phyloP scores from a whole-genome alignment of 371 early-diverging fungal species.

The Pancytospora philotis region DNA sequence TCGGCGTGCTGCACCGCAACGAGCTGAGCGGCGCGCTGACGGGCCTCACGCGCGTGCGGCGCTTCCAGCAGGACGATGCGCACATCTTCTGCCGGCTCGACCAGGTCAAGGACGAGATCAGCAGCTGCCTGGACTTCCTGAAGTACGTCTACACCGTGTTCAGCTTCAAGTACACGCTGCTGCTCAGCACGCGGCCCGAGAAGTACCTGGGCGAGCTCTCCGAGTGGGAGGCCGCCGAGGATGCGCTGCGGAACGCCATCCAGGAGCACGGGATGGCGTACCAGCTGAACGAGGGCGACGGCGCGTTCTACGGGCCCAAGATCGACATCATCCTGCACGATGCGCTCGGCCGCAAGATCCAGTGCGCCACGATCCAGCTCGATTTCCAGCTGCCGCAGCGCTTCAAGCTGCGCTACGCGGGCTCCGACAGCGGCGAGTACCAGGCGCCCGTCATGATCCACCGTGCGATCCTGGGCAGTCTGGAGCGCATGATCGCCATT shows the following conservation, averaged over 20 bases:
- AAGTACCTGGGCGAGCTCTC: slow-evolving; percentile 78
- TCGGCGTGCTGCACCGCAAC: slow-evolving; percentile 93
- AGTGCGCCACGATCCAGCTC: slow-evolving; percentile 95
- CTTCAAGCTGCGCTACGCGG: slow-evolving; percentile 76
- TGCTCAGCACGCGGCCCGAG: slow-evolving; percentile 86
- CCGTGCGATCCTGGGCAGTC: slow-evolving; percentile 89
- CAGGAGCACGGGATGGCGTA: slow-evolving; percentile 68
- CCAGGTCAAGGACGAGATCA: slow-evolving; percentile 73
- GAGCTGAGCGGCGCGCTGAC: slow-evolving; percentile 88
- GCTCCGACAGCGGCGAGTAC: slow-evolving; percentile 61
- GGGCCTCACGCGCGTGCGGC: slow-evolving; percentile 90
- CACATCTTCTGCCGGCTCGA: slow-evolving; percentile 86
- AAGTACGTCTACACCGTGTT: slow-evolving; percentile 71
- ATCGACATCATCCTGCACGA: slow-evolving; percentile 92
- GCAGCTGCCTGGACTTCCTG: slow-evolving; percentile 70
- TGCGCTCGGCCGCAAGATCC: slow-evolving; percentile 76
- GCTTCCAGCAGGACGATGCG: slow-evolving; percentile 99
- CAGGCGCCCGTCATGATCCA: slow-evolving; percentile 93
- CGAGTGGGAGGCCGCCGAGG: slow-evolving; percentile 85
- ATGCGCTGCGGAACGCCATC: slow-evolving; percentile 66
- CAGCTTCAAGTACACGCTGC: slow-evolving; percentile 68
- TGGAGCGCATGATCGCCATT: slow-evolving; percentile 93
- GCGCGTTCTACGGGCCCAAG: slow-evolving; percentile 99
- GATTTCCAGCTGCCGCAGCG: slow-evolving; percentile 88
- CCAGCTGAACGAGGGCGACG: slow-evolving; percentile 89